phyloP scores from a whole-genome alignment of 352 stramenopile species.

The Aphanomyces cochlioides region DNA sequence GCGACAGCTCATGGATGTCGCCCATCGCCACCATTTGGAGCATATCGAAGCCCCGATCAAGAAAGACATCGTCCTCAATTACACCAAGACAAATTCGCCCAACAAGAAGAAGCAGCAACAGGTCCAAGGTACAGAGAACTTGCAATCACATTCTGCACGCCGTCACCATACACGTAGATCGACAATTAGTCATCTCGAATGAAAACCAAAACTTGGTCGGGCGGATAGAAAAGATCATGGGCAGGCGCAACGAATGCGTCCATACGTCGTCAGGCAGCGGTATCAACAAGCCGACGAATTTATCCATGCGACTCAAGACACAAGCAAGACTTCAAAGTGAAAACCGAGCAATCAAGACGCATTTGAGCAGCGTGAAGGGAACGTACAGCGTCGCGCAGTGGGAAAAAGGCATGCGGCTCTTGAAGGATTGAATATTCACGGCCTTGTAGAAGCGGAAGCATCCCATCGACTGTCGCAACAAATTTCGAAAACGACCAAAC shows the following conservation, averaged over 20 bases:
- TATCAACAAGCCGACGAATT: constrained; percentile 10
- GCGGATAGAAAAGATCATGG: constrained; percentile 15
- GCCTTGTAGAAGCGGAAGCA: constrained; percentile 6
- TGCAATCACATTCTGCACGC: neutral
- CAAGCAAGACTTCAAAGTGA: neutral
- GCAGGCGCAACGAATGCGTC: neutral
- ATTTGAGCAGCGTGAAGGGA: constrained; percentile 18
- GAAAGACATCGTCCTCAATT: neutral
- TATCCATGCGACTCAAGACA: neutral
- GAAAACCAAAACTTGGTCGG: constrained; percentile 22
- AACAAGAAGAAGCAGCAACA: constrained; percentile 24
- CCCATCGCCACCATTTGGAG: constrained; percentile 13
- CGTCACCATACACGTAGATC: neutral
- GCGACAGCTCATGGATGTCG: constrained; percentile 9
- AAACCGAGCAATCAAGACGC: constrained; percentile 10
- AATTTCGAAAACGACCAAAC: constrained; percentile 18
- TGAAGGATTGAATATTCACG: neutral
- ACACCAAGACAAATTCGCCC: neutral
- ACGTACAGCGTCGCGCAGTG: constrained; percentile 22
- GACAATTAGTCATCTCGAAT: neutral
- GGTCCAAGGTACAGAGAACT: constrained; percentile 3
- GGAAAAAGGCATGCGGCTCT: neutral
- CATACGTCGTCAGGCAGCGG: neutral
- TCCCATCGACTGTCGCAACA: neutral
- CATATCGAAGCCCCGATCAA: constrained; percentile 10